Conservation (phyloP, 2,329 filamentous ascomycete genomes). For the Cladosporium sp. region DNA sequence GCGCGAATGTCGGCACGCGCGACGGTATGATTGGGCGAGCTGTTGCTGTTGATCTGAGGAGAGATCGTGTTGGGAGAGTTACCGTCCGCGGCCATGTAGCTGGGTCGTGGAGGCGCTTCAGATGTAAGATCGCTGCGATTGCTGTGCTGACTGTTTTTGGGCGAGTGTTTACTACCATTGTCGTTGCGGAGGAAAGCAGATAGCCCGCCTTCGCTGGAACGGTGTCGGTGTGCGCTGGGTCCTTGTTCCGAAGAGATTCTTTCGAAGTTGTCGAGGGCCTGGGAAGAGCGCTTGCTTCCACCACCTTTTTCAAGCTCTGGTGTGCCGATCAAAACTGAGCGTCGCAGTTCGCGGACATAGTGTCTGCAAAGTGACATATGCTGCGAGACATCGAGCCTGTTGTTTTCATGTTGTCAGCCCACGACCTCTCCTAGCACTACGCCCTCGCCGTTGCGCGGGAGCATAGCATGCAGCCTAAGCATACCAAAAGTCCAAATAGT, state of each 20-base stretch:
- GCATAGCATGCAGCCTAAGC: constrained; percentile 36
- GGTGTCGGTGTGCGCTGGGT: constrained; percentile 30
- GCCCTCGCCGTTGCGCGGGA: background rate
- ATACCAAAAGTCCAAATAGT: constrained; percentile 97
- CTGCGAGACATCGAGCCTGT: constrained; percentile 96
- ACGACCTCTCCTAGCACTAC: background rate
- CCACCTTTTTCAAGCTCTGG: constrained; percentile 80
- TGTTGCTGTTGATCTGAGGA: constrained; percentile 63
- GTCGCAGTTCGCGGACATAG: constrained; percentile 91
- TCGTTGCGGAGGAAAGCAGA: constrained; percentile 78
- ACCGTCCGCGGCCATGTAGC: constrained; percentile 59
- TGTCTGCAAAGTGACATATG: constrained; percentile 97
- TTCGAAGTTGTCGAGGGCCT: constrained; percentile 65
- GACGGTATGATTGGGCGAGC: constrained; percentile 80
- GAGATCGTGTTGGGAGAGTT: constrained; percentile 40
- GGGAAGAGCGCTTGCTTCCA: constrained; percentile 80
- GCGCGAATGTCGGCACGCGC: constrained; percentile 86
- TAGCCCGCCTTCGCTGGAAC: constrained; percentile 63
- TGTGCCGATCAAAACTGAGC: constrained; percentile 89
- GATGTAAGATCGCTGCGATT: constrained; percentile 35
- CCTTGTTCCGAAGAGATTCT: constrained; percentile 36
- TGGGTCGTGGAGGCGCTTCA: constrained; percentile 54
- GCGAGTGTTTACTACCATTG: constrained; percentile 48
- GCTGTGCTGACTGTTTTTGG: constrained; percentile 50
- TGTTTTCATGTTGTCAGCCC: constrained; percentile 8